phyloP scores from a whole-genome alignment of 768 basidiomycete species.

The Trichaptum fuscoviolaceum region DNA sequence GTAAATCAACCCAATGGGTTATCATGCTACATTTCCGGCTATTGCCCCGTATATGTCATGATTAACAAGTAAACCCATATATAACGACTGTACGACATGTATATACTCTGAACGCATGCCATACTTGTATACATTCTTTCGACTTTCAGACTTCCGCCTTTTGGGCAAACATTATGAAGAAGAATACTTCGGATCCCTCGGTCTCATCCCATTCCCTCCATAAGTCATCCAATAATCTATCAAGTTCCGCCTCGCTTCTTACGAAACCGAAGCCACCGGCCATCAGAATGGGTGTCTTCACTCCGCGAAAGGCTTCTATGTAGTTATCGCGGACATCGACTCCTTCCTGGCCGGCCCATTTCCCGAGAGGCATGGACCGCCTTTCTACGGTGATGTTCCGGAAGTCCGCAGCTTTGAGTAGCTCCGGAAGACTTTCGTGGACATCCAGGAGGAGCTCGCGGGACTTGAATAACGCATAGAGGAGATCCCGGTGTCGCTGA shows the following conservation, averaged over 20 bases:
- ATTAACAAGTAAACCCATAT: too few relatives aligned
- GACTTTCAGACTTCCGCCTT: not conserved
- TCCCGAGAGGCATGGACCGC: conserved; percentile 17
- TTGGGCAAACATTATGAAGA: conserved; percentile 1
- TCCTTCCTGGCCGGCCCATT: conserved; percentile 22
- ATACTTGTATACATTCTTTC: too few relatives aligned
- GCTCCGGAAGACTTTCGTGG: conserved; percentile 4
- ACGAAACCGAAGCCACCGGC: conserved; percentile 15
- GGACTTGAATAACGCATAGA: conserved; percentile 5
- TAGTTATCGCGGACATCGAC: conserved; percentile 14
- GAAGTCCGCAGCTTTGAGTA: conserved; percentile 10
- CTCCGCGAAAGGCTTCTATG: conserved; percentile 19
- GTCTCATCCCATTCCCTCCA: conserved; percentile 22
- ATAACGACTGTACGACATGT: too few relatives aligned
- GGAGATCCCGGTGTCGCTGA: not conserved
- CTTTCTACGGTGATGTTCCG: conserved; percentile 19
- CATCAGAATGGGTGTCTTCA: conserved; percentile 20
- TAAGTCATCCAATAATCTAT: conserved; percentile 15
- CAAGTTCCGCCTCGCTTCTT: conserved; percentile 17
- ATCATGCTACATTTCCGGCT: too few relatives aligned
- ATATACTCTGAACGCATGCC: too few relatives aligned
- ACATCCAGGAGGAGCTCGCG: conserved; percentile 11
- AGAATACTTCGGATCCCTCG: conserved; percentile 8
- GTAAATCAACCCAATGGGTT: too few relatives aligned
- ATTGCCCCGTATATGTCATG: too few relatives aligned